These are phyloP conservation scores for Aureobasidium sp. DNA, from an alignment of 2,329 filamentous ascomycete genomes.

Conservation along the genomic window DNA sequence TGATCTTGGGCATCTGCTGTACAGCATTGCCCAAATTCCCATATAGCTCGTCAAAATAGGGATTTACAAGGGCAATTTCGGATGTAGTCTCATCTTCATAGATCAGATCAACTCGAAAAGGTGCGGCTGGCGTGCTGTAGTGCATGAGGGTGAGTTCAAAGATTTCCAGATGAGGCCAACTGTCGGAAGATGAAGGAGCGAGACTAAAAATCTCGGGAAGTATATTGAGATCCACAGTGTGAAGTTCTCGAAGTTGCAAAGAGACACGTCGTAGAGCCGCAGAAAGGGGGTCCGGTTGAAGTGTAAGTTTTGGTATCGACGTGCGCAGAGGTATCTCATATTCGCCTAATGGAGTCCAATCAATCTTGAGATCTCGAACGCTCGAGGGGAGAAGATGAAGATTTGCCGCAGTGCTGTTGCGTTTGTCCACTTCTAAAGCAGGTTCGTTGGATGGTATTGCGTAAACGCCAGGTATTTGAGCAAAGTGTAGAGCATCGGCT, in stretches of 20 bases:
- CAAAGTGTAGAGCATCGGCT: not conserved
- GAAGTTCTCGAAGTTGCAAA: not conserved
- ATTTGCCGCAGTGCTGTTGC: not conserved
- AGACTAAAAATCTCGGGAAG: not conserved
- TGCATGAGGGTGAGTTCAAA: not conserved
- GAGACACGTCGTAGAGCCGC: not conserved
- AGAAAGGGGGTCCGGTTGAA: not conserved
- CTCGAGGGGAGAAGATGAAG: not conserved
- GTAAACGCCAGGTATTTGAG: not conserved
- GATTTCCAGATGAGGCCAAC: not conserved
- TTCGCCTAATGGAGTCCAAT: not conserved
- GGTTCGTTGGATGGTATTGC: not conserved
- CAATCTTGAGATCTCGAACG: not conserved
- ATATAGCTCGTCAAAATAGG: not conserved
- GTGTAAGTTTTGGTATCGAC: too few species aligned
- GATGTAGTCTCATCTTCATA: not conserved
- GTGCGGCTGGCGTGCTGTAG: not conserved
- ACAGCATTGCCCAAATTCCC: not conserved
- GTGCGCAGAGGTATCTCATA: not conserved
- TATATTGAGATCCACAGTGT: not conserved
- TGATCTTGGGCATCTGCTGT: not conserved
- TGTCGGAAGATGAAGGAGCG: too few species aligned
- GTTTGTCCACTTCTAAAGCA: not conserved
- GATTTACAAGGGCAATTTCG: too few species aligned
- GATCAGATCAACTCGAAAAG: too few species aligned